Evolutionary conservation across 2,329 filamentous ascomycete genomes (phyloP), one percentile per base, ranked within the genome.

Genomic region (Trichoderma simmonsii): DNA sequence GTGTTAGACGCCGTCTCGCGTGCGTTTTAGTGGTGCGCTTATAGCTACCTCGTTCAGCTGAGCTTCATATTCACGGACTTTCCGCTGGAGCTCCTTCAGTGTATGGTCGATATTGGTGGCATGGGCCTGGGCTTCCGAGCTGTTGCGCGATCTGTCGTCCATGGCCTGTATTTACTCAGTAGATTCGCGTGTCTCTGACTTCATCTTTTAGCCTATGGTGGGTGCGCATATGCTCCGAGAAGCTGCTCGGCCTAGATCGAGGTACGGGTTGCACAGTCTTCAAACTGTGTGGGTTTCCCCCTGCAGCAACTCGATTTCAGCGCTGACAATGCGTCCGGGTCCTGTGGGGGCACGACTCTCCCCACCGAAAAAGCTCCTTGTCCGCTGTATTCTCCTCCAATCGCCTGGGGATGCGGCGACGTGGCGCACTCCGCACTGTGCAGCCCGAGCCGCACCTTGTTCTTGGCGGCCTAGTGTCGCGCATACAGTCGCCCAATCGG

Each of bases 71-170:
- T 90, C 85, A 70, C 83, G 82, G 34, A 91, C 85, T 76, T 84
- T 84, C 18, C 81, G 82, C 78, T 92, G 89, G 1, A 95, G 87
- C 77, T 92, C 90, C 73, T 85, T 86, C 59, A 95, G 77, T 2
- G 92, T 93, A 69, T 88, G 86, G 71, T 93, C 88, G 59, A 95
- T 83, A 76, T 86, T 88, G 56, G 84, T 73, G n/a, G 77, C 77
- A 74, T 83, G 80, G 28, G 75, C 71, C 62, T 79, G 77, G 4
- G 75, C 75, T 65, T 78, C 77, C 21, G 76, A 74, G 24, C 18
- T 67, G 72, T 71, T 74, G 61, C 75, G 76, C 61, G 76, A 73
- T 43, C 67, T 73, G 21, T 78, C 70, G 15, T 76, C 76, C 77
- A 80, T 81, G 57, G 21, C 30, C 61, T 24, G 48, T 51, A 51